Conservation (phyloP, 768 basidiomycete genomes). For the Pulveroboletus ravenelii region DNA sequence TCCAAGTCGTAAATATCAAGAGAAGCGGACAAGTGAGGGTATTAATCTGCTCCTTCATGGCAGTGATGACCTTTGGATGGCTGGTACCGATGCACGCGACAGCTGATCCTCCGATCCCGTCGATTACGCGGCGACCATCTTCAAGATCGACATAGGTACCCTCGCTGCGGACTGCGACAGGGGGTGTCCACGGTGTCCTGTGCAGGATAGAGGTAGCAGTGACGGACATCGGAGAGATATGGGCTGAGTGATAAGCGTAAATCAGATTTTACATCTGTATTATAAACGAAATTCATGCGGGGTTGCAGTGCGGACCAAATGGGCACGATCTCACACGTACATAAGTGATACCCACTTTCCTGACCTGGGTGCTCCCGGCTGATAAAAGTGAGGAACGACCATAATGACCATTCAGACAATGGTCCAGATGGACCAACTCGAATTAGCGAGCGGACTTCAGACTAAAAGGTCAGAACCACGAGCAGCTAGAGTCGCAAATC, state of each 20-base stretch:
- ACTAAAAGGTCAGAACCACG: too few relatives aligned
- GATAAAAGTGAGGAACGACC: neutral
- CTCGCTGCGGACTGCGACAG: constrained; percentile 58
- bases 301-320: neutral
- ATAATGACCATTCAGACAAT: neutral
- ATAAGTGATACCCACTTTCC: neutral
- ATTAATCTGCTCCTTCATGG: constrained; percentile 77
- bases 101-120: constrained; percentile 83
- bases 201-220: constrained; percentile 46
- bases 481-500: too few relatives aligned
- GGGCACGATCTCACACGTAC: neutral
- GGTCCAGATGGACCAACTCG: neutral
- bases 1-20: neutral
- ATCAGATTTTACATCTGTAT: neutral
- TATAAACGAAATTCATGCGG: neutral
- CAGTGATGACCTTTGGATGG: constrained; percentile 66
- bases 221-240: constrained; percentile 12
- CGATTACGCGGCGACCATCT: constrained; percentile 64
- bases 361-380: too few relatives aligned
- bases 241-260: neutral
- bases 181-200: constrained; percentile 70
- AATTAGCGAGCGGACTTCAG: neutral
- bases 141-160: constrained; percentile 71
- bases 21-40: constrained; percentile 61
- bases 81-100: constrained; percentile 74